A percentile compares a stretch with the other conserved stretches of the same genome.
These are phyloP conservation scores for Diaporthe citrichinensis DNA, from an alignment of 2,329 filamentous ascomycete genomes.

Conservation along the genomic window DNA sequence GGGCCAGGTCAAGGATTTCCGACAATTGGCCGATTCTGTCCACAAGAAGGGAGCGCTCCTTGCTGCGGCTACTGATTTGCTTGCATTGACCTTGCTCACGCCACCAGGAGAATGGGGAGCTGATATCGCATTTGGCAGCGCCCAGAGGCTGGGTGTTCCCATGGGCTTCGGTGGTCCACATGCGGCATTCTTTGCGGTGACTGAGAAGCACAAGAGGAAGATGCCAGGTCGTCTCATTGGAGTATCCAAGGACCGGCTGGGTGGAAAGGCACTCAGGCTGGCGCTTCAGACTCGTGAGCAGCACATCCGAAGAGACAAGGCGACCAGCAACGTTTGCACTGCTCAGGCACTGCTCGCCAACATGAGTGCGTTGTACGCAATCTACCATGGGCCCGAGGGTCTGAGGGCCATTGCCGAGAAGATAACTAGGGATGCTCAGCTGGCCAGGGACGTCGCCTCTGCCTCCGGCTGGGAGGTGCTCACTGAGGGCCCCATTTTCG, in stretches of 20 bases:
- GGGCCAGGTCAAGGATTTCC: slow-evolving; percentile 84
- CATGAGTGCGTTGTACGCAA: slow-evolving; percentile 94
- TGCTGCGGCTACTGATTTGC: slow-evolving; percentile 89
- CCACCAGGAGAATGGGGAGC: slow-evolving; percentile 95
- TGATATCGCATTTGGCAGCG: slow-evolving; percentile 93
- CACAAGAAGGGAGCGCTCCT: slow-evolving; percentile 85
- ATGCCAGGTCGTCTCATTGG: slow-evolving; percentile 93
- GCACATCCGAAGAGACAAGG: slow-evolving; percentile 96
- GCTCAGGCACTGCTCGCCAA: slow-evolving; percentile 94
- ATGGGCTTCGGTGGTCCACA: slow-evolving; percentile 96
- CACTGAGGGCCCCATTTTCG: slow-evolving; percentile 68
- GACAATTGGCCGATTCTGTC: slow-evolving; percentile 79
- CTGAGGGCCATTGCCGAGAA: slow-evolving; percentile 87
- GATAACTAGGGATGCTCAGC: slow-evolving; percentile 78
- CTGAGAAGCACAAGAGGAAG: slow-evolving; percentile 93
- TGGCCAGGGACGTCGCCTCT: slow-evolving; percentile 58
- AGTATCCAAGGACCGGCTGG: slow-evolving; percentile 90
- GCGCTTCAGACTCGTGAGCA: slow-evolving; percentile 95
- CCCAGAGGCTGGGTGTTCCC: slow-evolving; percentile 92
- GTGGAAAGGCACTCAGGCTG: slow-evolving; percentile 84
- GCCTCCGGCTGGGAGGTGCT: slow-evolving; percentile 39
- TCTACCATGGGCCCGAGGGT: slow-evolving; percentile 91
- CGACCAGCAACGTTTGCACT: slow-evolving; percentile 97
- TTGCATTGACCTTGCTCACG: slow-evolving; percentile 88
- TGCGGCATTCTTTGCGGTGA: slow-evolving; percentile 94